These are phyloP conservation scores for Lepidium didymum DNA, from an alignment of 345 rosid genomes.

Conservation along the genomic window DNA sequence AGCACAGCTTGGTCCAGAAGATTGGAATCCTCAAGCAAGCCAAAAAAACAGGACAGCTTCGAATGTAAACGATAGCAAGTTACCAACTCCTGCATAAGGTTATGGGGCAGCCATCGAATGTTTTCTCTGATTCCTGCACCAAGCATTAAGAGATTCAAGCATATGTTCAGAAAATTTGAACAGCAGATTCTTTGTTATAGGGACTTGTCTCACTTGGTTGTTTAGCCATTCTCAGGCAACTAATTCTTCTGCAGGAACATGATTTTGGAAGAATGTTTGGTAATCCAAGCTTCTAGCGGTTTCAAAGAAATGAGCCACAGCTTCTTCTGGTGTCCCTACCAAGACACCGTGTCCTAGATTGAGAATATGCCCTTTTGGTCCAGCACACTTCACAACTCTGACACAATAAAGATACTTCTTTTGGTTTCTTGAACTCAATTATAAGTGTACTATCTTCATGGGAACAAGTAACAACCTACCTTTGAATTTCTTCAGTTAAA, in stretches of 20 bases:
- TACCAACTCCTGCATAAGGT: not conserved
- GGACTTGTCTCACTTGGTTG: constrained; percentile 9
- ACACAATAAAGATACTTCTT: not conserved
- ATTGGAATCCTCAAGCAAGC: not conserved
- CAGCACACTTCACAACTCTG: constrained; percentile 86
- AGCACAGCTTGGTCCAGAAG: not conserved
- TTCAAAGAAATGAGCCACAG: constrained; percentile 87
- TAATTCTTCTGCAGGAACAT: constrained; percentile 30
- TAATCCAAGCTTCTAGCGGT: constrained; percentile 61
- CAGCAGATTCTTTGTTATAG: not conserved
- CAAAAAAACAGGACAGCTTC: not conserved
- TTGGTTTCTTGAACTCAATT: not conserved
- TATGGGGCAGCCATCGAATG: not conserved
- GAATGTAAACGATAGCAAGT: not conserved
- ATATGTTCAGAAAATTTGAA: not conserved
- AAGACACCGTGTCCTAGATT: constrained; percentile 90
- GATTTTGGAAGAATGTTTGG: constrained; percentile 36
- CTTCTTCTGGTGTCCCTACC: constrained; percentile 93
- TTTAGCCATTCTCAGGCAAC: constrained; percentile 38
- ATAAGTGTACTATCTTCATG: not conserved
- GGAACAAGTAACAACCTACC: constrained; percentile 31
- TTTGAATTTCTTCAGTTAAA: constrained; percentile 69
- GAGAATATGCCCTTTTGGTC: constrained; percentile 79
- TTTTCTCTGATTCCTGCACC: constrained; percentile 12
- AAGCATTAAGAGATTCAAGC: not conserved